phyloP scores from a whole-genome alignment of 208 protist genomes.

The Blechomonas ayalai region DNA sequence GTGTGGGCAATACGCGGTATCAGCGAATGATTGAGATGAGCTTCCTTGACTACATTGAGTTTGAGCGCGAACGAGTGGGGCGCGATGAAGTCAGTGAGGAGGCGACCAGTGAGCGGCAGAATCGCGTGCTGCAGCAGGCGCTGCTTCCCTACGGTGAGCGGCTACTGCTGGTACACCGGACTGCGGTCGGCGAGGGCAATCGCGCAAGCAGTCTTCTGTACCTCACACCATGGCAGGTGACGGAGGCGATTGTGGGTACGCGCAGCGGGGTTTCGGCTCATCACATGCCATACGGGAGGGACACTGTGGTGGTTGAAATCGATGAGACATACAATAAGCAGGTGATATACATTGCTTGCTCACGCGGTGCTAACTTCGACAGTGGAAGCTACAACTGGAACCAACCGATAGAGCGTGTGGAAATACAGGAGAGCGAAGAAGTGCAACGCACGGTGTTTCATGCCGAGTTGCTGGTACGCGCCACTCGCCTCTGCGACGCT shows the following conservation, averaged over 20 bases:
- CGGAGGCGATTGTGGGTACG: conserved; percentile 59
- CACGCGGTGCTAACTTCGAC: conserved; percentile 7
- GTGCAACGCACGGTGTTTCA: conserved; percentile 60
- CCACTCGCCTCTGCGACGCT: conserved; percentile 47
- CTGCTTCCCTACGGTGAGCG: conserved; percentile 63
- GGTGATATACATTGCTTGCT: conserved; percentile 65
- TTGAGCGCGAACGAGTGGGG: conserved; percentile 24
- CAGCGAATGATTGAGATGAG: conserved; percentile 47
- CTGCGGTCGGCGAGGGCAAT: conserved; percentile 28
- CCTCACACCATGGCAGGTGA: conserved; percentile 60
- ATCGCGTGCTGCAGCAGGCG: conserved; percentile 80
- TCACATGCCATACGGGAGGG: conserved; percentile 48
- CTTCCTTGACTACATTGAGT: conserved; percentile 45
- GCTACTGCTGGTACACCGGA: conserved; percentile 59
- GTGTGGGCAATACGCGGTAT: conserved; percentile 57
- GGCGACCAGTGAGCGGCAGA: conserved; percentile 71
- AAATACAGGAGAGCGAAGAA: conserved; percentile 67
- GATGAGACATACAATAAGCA: conserved; percentile 81
- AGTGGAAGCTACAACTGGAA: conserved; percentile 53
- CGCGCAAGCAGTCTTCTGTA: conserved; percentile 12
- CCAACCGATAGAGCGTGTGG: conserved; percentile 56
- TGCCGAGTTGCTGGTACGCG: conserved; percentile 37
- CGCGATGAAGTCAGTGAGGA: conserved; percentile 62
- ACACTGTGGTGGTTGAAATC: conserved; percentile 70
- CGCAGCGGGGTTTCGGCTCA: conserved; percentile 66